Evolutionary conservation across 2,329 filamentous ascomycete genomes (phyloP), one percentile per base, ranked within the genome.

Genomic region (Aschersonia sp.): DNA sequence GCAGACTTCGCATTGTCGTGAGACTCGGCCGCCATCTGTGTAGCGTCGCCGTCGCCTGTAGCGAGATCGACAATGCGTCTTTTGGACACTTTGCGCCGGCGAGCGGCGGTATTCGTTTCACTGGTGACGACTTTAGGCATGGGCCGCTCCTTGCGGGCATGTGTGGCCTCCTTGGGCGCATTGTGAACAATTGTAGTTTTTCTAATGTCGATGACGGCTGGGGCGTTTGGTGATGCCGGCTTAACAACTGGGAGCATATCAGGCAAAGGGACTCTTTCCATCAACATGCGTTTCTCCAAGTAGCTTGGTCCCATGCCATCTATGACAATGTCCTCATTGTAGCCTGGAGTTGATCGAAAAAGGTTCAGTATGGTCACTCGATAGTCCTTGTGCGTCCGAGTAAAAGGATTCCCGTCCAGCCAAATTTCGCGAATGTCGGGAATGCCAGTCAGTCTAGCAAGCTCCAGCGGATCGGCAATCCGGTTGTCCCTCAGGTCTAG

Each of bases 361-460:
- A 97, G 73, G 58, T 97, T 98, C 78, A 98, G 95, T 52, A 97
- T 94, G 22, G 81, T 85, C 53, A 94, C 74, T 45, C 92, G 81
- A 61, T 95, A 94, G 55, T 84, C 81, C 50, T 82, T 75, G 60
- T 95, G 87, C 1, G 87, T 89, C 55, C 85, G 87, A 42, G 84
- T 85, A 58, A 97, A 95, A 0, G 89, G 87, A 57, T 98, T 98
- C 29, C 87, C 87, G 51, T 84, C 78, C 12, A 98, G 84, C 75
- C 89, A 98, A 32, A 98, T 82, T 62, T 97, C 90, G 50, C 82
- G 81, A 54, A 98, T 84, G 47, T 95, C 86, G 30, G 92, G 89
- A 46, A 95, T 88, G 46, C 84, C 83, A 1, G 90, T 95, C 49
- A 98, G 71, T 49, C 92, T 79, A 44, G 89, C 90, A 51, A 95